Base-by-base conservation (phyloP, 2,329 filamentous ascomycete species). In the Neophaeococcomyces aloes region DNA sequence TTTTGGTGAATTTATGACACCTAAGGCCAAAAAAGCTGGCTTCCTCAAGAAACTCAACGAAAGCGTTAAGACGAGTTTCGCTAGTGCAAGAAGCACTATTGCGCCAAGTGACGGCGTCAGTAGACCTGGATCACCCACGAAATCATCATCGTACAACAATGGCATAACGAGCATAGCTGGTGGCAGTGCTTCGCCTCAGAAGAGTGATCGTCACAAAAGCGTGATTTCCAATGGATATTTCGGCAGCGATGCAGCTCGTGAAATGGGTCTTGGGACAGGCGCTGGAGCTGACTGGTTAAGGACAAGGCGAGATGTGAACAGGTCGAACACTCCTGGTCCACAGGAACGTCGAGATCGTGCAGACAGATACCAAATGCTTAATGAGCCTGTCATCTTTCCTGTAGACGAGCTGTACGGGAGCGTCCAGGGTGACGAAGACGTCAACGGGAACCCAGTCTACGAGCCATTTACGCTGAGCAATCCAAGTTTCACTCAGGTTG, bases 1-100 rank as follows among this genome's bases (percentile, higher is more conserved):
- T 10, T 71, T 95, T 4, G 89, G 89, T 31, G 88, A 89, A 0
- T 73, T 96, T 7, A 70, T 68, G 10, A 72, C 75, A 7, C 87
- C 87, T 0, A 83, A 88, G 63, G 72, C 79, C 1, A 86, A 85
- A 50, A 91, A 86, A 61, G 81, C 81, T 49, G 89, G 86, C 38
- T 94, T 96, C 57, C 91, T 96, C 71, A 91, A 89, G 63, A 93
- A 94, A 59, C 89, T 96, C 55, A 78, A 95, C 23, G 88, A 94
- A 52, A 86, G 86, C 2, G 89, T 88, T 13, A 95, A 94, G 67
- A 95, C 89, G 0, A 86, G 87, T 25, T 88, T 93, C 27, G 89
- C 89, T 2, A 94, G 80, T 59, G 86, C 85, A 42, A 78, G 89
- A 49, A 91, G 83, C 52, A 94, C 83, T 51, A 86, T 95, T 52